Evolutionary conservation across 768 basidiomycete genomes (phyloP), one percentile per base, ranked within the genome.

Genomic region (Panaeolus papilionaceus): DNA sequence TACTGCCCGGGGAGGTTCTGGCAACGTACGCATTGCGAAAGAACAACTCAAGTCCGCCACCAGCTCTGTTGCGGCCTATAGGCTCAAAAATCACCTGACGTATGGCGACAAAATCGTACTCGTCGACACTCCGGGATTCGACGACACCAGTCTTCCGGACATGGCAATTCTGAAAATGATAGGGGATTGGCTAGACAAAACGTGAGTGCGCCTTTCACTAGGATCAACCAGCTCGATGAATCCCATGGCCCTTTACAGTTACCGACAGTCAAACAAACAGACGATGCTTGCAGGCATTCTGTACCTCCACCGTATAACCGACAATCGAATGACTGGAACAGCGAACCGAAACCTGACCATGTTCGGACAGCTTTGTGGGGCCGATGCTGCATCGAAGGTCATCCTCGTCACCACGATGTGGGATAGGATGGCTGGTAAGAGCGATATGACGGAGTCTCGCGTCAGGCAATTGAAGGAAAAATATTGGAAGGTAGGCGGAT

Each of bases 221-320:
- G 51, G 18, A 0, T 14, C 4, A n/a, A 8, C 6, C 18, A 23
- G 7, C 20, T 49, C 12, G 20, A 63, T 28, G 64, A 8, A 62
- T 14, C 26, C 39, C 4, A 2, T 28, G 20, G 28, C 37, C 23
- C 37, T 64, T 49, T 61, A 12, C 58, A 79, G 79, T 49, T 77
- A 78, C 61, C 66, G 71, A 64, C 61, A 68, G 7, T 64, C 69
- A 0, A 68, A 72, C 8, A 14, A 18, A 10, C 5, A 6, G 8
- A 49, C 47, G 44, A 75, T 73, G 61, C 74, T 83, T 1, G 70
- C 77, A 9, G 80, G 76, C 1, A 75, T 83, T 33, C 18, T 83
- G 20, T 83, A 82, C 66, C 66, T 82, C 14, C 82, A 83, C 66
- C 75, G 79, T 16, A 83, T 83, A 44, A 73, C 79, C 8, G 80